phyloP scores from a whole-genome alignment of 176 grass and related monocot genomes.

The Thinopyrum elongatum region DNA sequence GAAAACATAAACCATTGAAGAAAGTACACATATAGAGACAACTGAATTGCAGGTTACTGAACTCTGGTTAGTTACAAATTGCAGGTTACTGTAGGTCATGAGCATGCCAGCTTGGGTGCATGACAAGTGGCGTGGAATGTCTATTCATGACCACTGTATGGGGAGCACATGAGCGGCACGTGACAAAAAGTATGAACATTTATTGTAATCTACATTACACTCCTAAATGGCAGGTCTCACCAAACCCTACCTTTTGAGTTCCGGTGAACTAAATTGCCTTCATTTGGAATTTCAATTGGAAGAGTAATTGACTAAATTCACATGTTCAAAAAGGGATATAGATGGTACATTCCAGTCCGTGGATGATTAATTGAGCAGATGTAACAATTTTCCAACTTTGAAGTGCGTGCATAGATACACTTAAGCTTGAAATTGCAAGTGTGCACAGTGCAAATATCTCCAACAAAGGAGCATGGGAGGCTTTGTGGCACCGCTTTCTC shows the following conservation, averaged over 20 bases:
- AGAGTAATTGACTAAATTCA: neutral
- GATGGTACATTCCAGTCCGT: slow-evolving; percentile 13
- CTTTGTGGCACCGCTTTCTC: no score
- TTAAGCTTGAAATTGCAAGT: neutral
- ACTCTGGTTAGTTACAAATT: neutral
- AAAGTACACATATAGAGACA: neutral
- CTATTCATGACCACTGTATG: neutral
- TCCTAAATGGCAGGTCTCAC: neutral
- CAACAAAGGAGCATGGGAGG: neutral
- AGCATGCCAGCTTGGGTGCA: neutral
- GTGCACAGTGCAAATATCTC: neutral
- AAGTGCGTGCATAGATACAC: neutral
- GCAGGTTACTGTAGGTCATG: neutral
- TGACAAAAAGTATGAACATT: neutral
- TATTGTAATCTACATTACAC: neutral
- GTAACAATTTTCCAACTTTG: neutral
- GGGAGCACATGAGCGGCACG: neutral
- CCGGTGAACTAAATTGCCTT: neutral
- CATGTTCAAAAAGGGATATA: neutral
- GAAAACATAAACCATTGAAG: neutral
- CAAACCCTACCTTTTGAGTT: slow-evolving; percentile 13
- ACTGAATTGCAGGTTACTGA: neutral
- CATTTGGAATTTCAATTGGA: neutral
- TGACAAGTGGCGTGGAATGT: neutral
- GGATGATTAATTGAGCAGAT: neutral